Percentiles rank a stretch among this genome's conserved stretches.
These are phyloP conservation scores for Metschnikowia baotianmanensis DNA, from an alignment of 805 yeast species.

Conservation along the genomic window DNA sequence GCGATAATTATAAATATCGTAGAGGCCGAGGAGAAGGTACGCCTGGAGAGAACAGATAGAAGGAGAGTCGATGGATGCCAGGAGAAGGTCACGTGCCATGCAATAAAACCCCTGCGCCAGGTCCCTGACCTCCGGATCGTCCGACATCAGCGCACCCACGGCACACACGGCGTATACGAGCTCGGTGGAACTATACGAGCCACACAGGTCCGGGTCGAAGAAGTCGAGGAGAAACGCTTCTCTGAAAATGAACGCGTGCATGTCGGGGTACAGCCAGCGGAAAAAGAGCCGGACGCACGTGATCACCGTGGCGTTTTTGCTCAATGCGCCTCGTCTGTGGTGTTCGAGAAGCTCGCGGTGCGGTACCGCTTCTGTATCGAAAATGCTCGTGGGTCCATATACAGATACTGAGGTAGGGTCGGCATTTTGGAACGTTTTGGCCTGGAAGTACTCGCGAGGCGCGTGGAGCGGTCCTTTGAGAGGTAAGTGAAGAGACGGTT, in stretches of 20 bases:
- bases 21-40: conserved; percentile 15
- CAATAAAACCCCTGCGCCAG: conserved; percentile 8
- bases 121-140: conserved; percentile 1
- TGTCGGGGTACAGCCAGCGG: conserved; percentile 18
- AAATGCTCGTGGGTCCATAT: conserved; percentile 17
- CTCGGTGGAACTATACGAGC: conserved; percentile 13
- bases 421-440: conserved; percentile 7
- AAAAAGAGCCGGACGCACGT: conserved; percentile 15
- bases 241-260: conserved; percentile 17
- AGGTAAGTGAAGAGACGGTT: background rate
- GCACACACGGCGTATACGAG: conserved; percentile 15
- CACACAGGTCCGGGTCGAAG: conserved; percentile 11
- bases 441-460: conserved; percentile 9
- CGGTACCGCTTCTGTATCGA: conserved; percentile 13
- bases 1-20: conserved; percentile 14
- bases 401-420: conserved; percentile 7
- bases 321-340: conserved; percentile 5
- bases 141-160: conserved; percentile 14
- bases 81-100: conserved; percentile 11
- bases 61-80: conserved; percentile 13
- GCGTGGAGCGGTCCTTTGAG: conserved; percentile 3
- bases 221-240: conserved; percentile 18
- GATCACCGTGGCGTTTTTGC: conserved; percentile 9
- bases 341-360: conserved; percentile 6
- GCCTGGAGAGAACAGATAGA: conserved; percentile 14